Evolutionary conservation across 164 flowering plant species (phyloP), one percentile per base, ranked within the genome.

Genomic region (Sextonia rubra): DNA sequence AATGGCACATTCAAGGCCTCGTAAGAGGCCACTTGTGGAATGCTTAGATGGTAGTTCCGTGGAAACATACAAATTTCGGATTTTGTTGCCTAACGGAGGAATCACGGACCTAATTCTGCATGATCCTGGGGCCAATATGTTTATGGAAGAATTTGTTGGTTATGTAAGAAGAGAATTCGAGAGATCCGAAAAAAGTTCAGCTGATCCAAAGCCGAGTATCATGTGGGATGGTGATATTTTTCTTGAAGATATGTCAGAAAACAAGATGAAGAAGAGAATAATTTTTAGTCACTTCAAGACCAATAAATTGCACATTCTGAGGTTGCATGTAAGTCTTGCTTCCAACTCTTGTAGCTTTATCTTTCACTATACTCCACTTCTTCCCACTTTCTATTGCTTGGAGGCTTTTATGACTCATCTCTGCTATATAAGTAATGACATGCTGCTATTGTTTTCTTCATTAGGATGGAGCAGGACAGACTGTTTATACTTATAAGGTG

Each of bases 81-180:
- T 92, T 5, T 77, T 90, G 12, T 73, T 92, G 69, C 92, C 92
- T 0, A 87, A 87, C 63, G 91, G 89, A 2, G 72, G 76, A 0
- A 77, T 75, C 30, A 71, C 84, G 2, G 77, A 14, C 1, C 14
- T 89, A 9, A 75, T 52, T 2, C 47, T 87, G 18, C 62, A 62
- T 18, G 78, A 79, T 2, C 80, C 85, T 0, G 58, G 48, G 26
- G 66, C 70, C 0, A 73, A 78, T 25, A 83, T 86, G 77, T 24
- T 76, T 0, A 0, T 86, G 0, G 49, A 71, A 2, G 78, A 83
- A 1, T 85, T 92, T 24, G 49, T 89, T 14, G 18, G 47, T 1
- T 5, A 1, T 1, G 77, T 85, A 23, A 87, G 70, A 58, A 48
- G 68, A 0, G 80, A 82, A 30, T 85, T 83, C 62, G 20, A 55